Percentiles rank a stretch among this genome's conserved stretches.
Evolutionary conservation across 2,329 filamentous ascomycete genomes (phyloP).

Genomic region (Pyrenophora tritici-repentis): DNA sequence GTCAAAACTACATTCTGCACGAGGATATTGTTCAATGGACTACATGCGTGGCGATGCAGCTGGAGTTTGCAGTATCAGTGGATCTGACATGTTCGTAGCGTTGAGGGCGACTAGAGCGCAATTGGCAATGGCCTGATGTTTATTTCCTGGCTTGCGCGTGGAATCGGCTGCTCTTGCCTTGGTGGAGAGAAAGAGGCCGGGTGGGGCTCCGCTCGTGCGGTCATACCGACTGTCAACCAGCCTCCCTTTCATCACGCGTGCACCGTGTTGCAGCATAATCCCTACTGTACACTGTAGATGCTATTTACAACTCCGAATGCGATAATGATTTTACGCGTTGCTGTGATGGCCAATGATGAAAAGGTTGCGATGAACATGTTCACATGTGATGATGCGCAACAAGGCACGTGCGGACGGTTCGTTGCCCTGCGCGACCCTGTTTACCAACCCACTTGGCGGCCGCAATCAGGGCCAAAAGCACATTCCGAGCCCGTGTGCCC

Average conservation of each 20-base stretch:
- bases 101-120: too few relatives aligned
- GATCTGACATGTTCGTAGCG: too few relatives aligned
- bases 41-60: too few relatives aligned
- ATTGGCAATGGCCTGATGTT: too few relatives aligned
- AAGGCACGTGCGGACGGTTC: background rate
- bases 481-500: background rate
- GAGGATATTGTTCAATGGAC: too few relatives aligned
- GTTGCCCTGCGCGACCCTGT: conserved; percentile 15
- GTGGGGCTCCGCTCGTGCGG: background rate
- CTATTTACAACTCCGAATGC: too few relatives aligned
- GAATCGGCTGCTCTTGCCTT: background rate
- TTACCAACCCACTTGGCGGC: conserved; percentile 5
- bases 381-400: conserved; percentile 2
- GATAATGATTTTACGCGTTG: too few relatives aligned
- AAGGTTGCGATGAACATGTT: too few relatives aligned
- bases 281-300: too few relatives aligned
- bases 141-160: background rate
- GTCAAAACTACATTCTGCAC: too few relatives aligned
- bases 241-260: background rate
- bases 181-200: background rate
- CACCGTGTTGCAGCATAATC: background rate
- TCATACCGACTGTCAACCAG: conserved; percentile 2
- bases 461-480: background rate
- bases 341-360: too few relatives aligned
- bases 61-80: too few relatives aligned